These are phyloP conservation scores for Suillus fuscotomentosus DNA, from an alignment of 768 basidiomycete genomes.

Conservation along the genomic window DNA sequence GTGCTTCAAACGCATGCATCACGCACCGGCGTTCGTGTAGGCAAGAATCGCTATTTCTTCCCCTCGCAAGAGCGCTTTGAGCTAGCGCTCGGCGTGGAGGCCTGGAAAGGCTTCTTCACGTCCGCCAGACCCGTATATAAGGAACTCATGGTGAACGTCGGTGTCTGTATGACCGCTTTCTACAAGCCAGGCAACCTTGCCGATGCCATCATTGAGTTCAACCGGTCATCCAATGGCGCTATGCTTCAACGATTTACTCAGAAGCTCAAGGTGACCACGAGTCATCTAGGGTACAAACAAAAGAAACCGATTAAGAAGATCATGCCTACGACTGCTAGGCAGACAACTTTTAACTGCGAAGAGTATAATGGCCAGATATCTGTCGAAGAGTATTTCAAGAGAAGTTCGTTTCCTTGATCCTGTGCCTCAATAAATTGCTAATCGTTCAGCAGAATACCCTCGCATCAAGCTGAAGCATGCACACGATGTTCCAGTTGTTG, in stretches of 20 bases:
- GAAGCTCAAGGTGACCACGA: constrained; percentile 56
- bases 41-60: constrained; percentile 53
- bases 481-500: constrained; percentile 51
- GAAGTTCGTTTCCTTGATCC: constrained; percentile 43
- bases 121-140: constrained; percentile 49
- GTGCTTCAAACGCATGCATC: constrained; percentile 44
- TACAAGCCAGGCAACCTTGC: constrained; percentile 63
- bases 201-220: constrained; percentile 52
- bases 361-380: constrained; percentile 56
- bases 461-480: constrained; percentile 49
- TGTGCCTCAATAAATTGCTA: constrained; percentile 9
- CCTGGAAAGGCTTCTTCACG: constrained; percentile 49
- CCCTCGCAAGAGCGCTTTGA: constrained; percentile 23
- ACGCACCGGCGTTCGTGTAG: constrained; percentile 44
- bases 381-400: constrained; percentile 62
- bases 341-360: constrained; percentile 52
- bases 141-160: constrained; percentile 53
- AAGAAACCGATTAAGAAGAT: constrained; percentile 48
- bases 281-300: constrained; percentile 51
- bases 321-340: constrained; percentile 37
- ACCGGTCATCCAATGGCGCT: constrained; percentile 36
- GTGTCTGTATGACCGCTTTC: constrained; percentile 53
- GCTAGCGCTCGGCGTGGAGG: constrained; percentile 40
- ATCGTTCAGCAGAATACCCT: constrained; percentile 47
- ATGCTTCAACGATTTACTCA: constrained; percentile 49